Evolutionary conservation across 1,139 yeast species (phyloP), one percentile per base, ranked within the genome.

Genomic region (Suhomyces taliae): DNA sequence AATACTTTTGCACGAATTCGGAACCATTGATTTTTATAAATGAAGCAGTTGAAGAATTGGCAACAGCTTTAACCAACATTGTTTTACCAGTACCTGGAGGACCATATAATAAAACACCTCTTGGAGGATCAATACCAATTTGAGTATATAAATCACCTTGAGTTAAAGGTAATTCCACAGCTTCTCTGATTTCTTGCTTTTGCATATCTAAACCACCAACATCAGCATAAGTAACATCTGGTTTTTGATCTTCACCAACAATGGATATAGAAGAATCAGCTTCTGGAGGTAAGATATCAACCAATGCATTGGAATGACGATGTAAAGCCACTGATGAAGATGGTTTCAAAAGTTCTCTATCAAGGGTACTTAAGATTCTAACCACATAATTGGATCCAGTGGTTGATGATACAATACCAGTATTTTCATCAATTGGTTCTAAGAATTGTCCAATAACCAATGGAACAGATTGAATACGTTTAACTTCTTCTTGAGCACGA

Each of bases 61-160:
- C 99, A 43, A 95, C 99, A 0, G 99, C 99, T 70, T 95, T 95
- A 46, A 91, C 99, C 66, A 95, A 80, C 97, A 95, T 90, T 36
- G 99, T 95, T 69, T 95, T 95, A 60, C 99, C 99, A 4, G 99
- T 95, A 66, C 99, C 99, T 41, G 99, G 99, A 14, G 99, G 98
- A 24, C 99, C 99, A 68, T 93, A 95, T 52, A 95, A 76, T 57
- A 95, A 73, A 34, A 95, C 99, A 62, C 99, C 99, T 59, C 98
- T 82, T 53, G 99, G 99, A 34, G 99, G 99, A 62, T 95, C 98
- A 56, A 95, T 95, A 70, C 99, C 99, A 64, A 95, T 95, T 70
- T 95, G 98, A 59, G 90, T 87, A 70, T 95, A 95, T 58, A 95
- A 77, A 61, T 95, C 99, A 43, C 95, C 95, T 68, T 95, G 99